A percentile compares a stretch with the other conserved stretches of the same genome.
Conservation (phyloP, 768 basidiomycete genomes). For the Lentinus tigrinus region DNA sequence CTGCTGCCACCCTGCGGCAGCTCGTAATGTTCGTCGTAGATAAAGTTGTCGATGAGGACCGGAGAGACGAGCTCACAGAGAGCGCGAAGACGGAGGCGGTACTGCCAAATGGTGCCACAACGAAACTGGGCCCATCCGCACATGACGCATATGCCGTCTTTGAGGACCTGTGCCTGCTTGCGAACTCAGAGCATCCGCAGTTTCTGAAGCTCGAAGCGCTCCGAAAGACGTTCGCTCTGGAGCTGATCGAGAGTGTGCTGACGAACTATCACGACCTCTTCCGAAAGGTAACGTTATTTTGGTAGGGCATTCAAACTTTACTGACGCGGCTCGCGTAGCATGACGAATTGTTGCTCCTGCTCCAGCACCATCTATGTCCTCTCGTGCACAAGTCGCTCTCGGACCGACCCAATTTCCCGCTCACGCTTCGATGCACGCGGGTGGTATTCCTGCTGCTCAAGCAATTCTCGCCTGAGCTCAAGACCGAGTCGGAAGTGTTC, state of each 20-base stretch:
- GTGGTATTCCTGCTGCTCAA: constrained; percentile 93
- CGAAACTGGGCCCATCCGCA: constrained; percentile 69
- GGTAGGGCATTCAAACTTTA: too few relatives aligned
- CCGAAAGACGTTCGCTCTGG: constrained; percentile 94
- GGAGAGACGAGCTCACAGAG: constrained; percentile 36
- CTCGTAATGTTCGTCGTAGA: constrained; percentile 98
- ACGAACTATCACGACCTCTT: constrained; percentile 90
- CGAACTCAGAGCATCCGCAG: constrained; percentile 74
- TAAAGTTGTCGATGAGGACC: constrained; percentile 83
- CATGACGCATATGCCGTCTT: constrained; percentile 86
- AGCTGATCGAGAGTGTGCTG: constrained; percentile 93
- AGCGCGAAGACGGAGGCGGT: constrained; percentile 39
- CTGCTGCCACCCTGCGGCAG: constrained; percentile 93
- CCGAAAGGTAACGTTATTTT: constrained; percentile 51
- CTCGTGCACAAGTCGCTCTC: constrained; percentile 84
- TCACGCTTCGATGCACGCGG: constrained; percentile 87
- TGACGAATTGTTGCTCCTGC: constrained; percentile 77
- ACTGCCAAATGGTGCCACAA: constrained; percentile 69
- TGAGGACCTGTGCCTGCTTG: constrained; percentile 88
- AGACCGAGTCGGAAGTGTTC: constrained; percentile 85
- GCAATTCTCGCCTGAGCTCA: constrained; percentile 80
- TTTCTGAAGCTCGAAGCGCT: constrained; percentile 82
- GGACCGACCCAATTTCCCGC: constrained; percentile 79
- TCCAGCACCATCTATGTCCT: constrained; percentile 88
- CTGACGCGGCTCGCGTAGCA: constrained; percentile 50